Evolutionary conservation across 768 basidiomycete genomes (phyloP).

Genomic region (Tylopilus sp.): DNA sequence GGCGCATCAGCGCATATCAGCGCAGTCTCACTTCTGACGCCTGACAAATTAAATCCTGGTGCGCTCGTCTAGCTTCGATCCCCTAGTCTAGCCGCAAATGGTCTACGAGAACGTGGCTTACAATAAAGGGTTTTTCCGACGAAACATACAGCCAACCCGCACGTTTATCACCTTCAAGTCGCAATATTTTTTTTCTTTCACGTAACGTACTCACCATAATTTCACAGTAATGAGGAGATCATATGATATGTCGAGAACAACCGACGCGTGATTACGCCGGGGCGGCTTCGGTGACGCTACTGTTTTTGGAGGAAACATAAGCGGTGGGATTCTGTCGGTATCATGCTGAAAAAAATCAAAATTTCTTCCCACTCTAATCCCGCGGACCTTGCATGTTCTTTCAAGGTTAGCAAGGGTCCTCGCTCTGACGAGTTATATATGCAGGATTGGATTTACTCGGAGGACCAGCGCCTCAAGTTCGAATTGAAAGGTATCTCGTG

Average conservation of each 20-base stretch:
- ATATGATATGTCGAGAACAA: background rate
- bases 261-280: background rate
- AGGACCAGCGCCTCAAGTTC: too few relatives aligned
- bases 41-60: background rate
- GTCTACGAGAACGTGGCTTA: background rate
- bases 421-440: background rate
- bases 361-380: background rate
- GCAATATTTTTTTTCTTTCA: background rate
- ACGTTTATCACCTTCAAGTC: background rate
- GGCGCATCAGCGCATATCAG: background rate
- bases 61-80: background rate
- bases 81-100: background rate
- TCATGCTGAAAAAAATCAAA: conserved; percentile 11
- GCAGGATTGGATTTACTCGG: background rate
- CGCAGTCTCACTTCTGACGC: background rate
- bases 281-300: background rate
- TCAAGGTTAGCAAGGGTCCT: background rate
- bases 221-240: too few relatives aligned
- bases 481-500: too few relatives aligned
- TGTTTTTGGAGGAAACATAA: background rate
- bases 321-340: conserved; percentile 8
- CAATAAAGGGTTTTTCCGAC: background rate
- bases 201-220: background rate
- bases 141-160: background rate
- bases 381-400: conserved; percentile 6